Conservation (phyloP, 352 stramenopile species). For the Thraustochytrium sp. region DNA sequence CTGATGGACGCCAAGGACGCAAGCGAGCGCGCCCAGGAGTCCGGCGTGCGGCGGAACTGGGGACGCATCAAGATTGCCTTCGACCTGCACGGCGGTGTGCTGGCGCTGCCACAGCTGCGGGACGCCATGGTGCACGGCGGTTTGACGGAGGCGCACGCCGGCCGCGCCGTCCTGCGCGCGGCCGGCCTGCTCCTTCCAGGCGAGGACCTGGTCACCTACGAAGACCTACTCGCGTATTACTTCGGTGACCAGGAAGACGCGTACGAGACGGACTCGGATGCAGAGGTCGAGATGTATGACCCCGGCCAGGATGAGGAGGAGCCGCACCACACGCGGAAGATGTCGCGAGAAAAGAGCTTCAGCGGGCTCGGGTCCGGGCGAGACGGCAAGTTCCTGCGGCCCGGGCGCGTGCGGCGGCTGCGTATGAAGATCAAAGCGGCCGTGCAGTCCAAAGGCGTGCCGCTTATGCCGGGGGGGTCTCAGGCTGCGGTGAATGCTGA, state of each 20-base stretch:
- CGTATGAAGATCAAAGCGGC: not conserved
- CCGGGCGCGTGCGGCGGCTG: not conserved
- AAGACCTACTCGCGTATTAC: not conserved
- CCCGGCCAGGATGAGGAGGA: too few species aligned
- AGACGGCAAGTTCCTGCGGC: not conserved
- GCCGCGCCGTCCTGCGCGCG: not conserved
- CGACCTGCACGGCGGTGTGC: not conserved
- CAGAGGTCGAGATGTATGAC: not conserved
- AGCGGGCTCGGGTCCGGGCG: too few species aligned
- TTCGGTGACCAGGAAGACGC: not conserved
- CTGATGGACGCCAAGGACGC: constrained; percentile 16
- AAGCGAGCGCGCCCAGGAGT: not conserved
- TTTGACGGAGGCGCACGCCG: not conserved
- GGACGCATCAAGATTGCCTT: not conserved
- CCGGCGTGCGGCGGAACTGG: not conserved
- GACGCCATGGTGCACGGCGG: not conserved
- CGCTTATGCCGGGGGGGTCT: not conserved
- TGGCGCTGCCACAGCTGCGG: not conserved
- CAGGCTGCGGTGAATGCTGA: too few species aligned
- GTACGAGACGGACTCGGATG: constrained; percentile 37
- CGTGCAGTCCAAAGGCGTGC: not conserved
- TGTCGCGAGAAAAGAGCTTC: too few species aligned
- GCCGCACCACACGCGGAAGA: too few species aligned
- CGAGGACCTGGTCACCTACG: constrained; percentile 19
- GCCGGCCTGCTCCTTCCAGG: not conserved